These are phyloP conservation scores for Malassezia slooffiae DNA, from an alignment of 1,284 basidiomycete species.

Conservation along the genomic window DNA sequence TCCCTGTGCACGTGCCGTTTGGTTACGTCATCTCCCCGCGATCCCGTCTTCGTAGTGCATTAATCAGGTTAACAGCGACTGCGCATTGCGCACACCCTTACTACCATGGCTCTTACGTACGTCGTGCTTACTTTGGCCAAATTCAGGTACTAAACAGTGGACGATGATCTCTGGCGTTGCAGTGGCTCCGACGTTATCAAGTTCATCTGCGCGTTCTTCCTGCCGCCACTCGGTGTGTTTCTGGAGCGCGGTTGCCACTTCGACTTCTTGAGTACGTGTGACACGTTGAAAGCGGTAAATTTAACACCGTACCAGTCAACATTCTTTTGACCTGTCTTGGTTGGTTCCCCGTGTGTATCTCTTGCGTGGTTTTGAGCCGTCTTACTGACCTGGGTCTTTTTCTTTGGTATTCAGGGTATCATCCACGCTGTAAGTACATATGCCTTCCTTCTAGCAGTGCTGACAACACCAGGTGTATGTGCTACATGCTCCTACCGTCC, in stretches of 20 bases:
- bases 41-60: too few species aligned
- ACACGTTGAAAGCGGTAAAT: background rate
- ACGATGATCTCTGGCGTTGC: too few species aligned
- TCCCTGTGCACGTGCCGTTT: too few species aligned
- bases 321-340: constrained; percentile 12
- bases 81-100: background rate
- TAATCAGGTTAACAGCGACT: too few species aligned
- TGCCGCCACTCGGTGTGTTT: constrained; percentile 29
- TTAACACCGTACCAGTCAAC: constrained; percentile 4
- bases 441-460: background rate
- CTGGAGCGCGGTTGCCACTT: constrained; percentile 22
- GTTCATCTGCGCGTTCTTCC: constrained; percentile 22
- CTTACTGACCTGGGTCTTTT: constrained; percentile 2
- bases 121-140: background rate
- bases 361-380: background rate
- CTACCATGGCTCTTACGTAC: constrained; percentile 12
- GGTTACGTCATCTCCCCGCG: too few species aligned
- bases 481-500: background rate
- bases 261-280: constrained; percentile 16
- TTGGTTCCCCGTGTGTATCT: constrained; percentile 13
- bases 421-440: constrained; percentile 15
- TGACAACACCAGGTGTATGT: constrained; percentile 1
- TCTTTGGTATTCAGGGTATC: constrained; percentile 7
- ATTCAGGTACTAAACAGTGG: background rate
- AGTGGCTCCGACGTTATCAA: constrained; percentile 18